phyloP scores from a whole-genome alignment of 148 eudicot genomes.

The Rhododendron ovatum region DNA sequence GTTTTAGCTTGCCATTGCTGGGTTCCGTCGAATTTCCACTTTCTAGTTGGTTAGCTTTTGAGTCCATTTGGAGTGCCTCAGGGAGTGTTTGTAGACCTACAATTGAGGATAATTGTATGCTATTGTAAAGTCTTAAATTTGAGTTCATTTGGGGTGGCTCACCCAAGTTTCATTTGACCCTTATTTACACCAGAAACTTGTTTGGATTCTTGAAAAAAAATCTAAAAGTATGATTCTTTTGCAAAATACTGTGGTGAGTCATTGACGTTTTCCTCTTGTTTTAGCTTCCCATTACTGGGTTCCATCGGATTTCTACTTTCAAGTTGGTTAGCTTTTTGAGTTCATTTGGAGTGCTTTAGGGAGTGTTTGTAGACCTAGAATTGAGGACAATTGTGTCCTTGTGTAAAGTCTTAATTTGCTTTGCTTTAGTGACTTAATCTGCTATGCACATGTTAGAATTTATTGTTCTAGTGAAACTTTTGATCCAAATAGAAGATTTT shows the following conservation, averaged over 20 bases:
- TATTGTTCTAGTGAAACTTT: background rate
- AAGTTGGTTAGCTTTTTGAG: background rate
- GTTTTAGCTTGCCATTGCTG: constrained; percentile 2
- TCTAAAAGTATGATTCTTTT: background rate
- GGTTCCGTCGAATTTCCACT: background rate
- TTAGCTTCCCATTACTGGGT: constrained; percentile 6
- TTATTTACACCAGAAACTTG: background rate
- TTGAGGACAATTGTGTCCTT: background rate
- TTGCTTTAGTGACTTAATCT: background rate
- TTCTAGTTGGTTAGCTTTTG: background rate
- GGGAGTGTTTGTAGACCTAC: background rate
- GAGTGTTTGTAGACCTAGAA: background rate
- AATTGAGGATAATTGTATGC: constrained; percentile 3
- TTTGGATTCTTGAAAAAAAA: background rate
- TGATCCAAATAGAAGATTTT: background rate
- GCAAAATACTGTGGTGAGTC: background rate
- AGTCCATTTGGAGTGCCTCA: background rate
- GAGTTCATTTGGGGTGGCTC: background rate
- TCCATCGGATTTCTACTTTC: background rate
- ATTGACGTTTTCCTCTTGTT: constrained; percentile 1
- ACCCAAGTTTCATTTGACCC: background rate
- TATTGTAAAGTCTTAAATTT: background rate
- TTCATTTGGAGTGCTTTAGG: background rate
- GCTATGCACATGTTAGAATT: background rate
- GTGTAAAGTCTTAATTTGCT: background rate